Evolutionary conservation across 495 filamentous ascomycete species (phyloP).

Genomic region (Sporormia fimetaria): DNA sequence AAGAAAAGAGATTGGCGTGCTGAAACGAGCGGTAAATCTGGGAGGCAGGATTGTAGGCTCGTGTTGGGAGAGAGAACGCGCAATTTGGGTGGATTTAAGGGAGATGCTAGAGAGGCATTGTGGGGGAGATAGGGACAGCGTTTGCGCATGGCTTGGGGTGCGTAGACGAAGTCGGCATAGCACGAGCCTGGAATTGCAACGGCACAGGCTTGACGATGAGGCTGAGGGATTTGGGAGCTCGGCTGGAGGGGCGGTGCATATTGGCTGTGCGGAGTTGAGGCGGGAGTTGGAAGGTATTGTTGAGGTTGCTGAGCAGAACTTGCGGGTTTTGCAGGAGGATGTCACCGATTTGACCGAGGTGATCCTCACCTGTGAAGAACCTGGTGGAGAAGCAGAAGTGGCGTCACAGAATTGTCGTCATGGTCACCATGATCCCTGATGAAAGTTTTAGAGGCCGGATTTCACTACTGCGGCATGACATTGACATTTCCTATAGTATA

Average conservation of each 20-base stretch:
- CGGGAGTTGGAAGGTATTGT: conserved; percentile 20
- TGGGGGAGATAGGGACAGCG: neutral
- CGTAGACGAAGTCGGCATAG: neutral
- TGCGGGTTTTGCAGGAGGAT: conserved; percentile 11
- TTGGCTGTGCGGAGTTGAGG: neutral
- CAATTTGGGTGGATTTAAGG: neutral
- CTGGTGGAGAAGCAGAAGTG: no score
- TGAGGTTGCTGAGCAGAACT: conserved; percentile 5
- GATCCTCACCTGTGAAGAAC: no score
- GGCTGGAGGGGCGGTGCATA: neutral
- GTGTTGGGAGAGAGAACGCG: conserved; percentile 6
- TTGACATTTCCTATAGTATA: no score
- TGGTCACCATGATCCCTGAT: no score
- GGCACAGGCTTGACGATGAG: neutral
- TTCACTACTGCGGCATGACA: no score
- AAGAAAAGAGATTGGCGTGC: conserved; percentile 5
- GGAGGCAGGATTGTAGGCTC: conserved; percentile 2
- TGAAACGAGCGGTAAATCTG: conserved; percentile 8
- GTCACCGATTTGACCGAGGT: no score
- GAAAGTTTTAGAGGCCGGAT: no score
- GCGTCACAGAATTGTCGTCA: no score
- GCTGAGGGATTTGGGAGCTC: neutral
- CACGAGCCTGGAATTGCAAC: no score
- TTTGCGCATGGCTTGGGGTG: neutral
- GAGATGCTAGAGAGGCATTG: no score